Percentiles rank a stretch among this genome's conserved stretches.
phyloP scores from a whole-genome alignment of 1,284 basidiomycete species.

The Sphaerobolus stellatus region DNA sequence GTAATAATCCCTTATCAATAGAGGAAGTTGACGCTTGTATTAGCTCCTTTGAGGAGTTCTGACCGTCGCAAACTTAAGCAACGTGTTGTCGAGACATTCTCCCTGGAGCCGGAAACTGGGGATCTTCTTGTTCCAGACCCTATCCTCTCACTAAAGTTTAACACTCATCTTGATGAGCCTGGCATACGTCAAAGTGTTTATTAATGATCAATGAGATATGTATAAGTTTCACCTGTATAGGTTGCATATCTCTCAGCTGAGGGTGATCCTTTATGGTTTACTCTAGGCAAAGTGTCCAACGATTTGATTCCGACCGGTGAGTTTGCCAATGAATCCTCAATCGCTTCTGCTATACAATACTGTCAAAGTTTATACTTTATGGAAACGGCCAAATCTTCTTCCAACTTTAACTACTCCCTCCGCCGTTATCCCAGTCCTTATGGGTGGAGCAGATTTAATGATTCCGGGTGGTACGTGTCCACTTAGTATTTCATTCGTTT shows the following conservation, averaged over 20 bases:
- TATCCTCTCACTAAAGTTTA: slow-evolving; percentile 63
- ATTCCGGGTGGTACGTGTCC: slow-evolving; percentile 66
- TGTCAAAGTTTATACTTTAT: slow-evolving; percentile 62
- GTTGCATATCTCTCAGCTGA: slow-evolving; percentile 63
- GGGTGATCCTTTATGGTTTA: slow-evolving; percentile 83
- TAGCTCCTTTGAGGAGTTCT: slow-evolving; percentile 66
- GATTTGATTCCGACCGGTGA: slow-evolving; percentile 70
- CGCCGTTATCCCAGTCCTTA: slow-evolving; percentile 60
- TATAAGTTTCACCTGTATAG: slow-evolving; percentile 32
- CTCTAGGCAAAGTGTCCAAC: slow-evolving; percentile 62
- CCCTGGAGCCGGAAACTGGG: slow-evolving; percentile 45
- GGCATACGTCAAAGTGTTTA: slow-evolving; percentile 47
- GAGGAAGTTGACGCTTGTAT: not conserved
- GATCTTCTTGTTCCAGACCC: slow-evolving; percentile 70
- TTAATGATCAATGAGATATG: not conserved
- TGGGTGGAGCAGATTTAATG: slow-evolving; percentile 77
- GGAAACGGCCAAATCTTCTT: slow-evolving; percentile 65
- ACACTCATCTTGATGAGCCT: slow-evolving; percentile 57
- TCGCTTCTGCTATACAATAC: not conserved
- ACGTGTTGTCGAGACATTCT: slow-evolving; percentile 50
- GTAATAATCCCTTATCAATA: slow-evolving; percentile 1
- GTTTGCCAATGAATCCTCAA: slow-evolving; percentile 9
- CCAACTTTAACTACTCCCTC: slow-evolving; percentile 65
- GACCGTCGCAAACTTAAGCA: slow-evolving; percentile 69
- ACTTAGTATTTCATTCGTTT: not conserved